Percentiles rank a stretch among this genome's conserved stretches.
These are phyloP conservation scores for Aspergillus wentii DNA, from an alignment of 495 filamentous ascomycete genomes.

Conservation along the genomic window DNA sequence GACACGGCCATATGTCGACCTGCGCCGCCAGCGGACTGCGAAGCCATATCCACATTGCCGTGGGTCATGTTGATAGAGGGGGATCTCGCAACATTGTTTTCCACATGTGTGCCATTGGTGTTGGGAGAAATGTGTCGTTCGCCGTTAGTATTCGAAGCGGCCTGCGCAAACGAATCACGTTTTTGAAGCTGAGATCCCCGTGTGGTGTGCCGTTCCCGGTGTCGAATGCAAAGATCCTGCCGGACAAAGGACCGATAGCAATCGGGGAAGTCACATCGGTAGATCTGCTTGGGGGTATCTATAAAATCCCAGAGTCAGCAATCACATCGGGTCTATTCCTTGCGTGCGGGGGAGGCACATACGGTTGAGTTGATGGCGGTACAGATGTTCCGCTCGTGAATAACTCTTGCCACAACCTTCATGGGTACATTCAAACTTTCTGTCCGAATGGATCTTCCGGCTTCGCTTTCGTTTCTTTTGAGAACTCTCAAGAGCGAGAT, in stretches of 20 bases:
- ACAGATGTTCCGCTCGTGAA: conserved; percentile 93
- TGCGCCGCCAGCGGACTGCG: not conserved
- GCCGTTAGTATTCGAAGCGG: conserved; percentile 14
- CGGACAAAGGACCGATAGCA: conserved; percentile 89
- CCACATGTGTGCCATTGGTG: too few species aligned
- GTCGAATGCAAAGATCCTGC: conserved; percentile 88
- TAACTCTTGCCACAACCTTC: conserved; percentile 94
- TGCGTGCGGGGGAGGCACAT: conserved; percentile 25
- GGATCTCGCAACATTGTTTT: too few species aligned
- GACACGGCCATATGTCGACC: conserved; percentile 5
- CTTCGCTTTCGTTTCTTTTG: conserved; percentile 72
- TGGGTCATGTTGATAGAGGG: conserved; percentile 4
- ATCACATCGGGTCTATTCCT: conserved; percentile 6
- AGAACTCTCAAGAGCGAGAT: conserved; percentile 24
- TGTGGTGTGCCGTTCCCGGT: conserved; percentile 93
- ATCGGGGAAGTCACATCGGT: conserved; percentile 88
- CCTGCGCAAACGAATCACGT: conserved; percentile 58
- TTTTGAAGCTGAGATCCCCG: conserved; percentile 90
- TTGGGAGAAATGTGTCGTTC: conserved; percentile 12
- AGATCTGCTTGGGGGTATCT: conserved; percentile 90
- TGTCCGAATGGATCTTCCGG: conserved; percentile 77
- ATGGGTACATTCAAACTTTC: conserved; percentile 89
- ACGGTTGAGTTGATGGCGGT: conserved; percentile 95
- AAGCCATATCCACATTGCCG: not conserved
- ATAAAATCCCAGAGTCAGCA: too few species aligned